Percentiles rank a stretch among this genome's conserved stretches.
These are phyloP conservation scores for Phaeosphaeriaceae sp. DNA, from an alignment of 2,329 filamentous ascomycete species.

Conservation along the genomic window DNA sequence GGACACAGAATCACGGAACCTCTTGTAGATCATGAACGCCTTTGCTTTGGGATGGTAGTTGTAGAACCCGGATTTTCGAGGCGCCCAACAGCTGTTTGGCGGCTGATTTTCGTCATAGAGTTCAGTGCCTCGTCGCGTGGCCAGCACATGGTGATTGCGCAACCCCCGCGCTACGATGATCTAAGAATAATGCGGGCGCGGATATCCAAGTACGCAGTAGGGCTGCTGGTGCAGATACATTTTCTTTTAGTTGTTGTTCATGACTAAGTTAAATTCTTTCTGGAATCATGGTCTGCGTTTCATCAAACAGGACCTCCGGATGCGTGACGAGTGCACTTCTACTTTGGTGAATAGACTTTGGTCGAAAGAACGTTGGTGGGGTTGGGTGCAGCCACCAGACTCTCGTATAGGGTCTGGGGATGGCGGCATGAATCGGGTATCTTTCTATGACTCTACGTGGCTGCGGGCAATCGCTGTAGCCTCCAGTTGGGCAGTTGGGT, in stretches of 20 bases:
- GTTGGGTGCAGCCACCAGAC: not conserved
- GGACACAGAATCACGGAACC: too few relatives aligned
- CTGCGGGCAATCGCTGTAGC: not conserved
- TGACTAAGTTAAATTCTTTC: not conserved
- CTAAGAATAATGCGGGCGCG: not conserved
- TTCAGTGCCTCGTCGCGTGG: not conserved
- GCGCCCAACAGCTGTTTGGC: not conserved
- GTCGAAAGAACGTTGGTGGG: not conserved
- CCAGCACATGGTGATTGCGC: constrained; percentile 7
- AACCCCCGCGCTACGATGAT: constrained; percentile 5
- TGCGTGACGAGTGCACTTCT: not conserved
- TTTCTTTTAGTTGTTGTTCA: not conserved
- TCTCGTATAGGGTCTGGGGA: not conserved
- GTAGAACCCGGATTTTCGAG: not conserved
- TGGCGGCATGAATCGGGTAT: not conserved
- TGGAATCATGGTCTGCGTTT: not conserved
- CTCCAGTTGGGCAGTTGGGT: not conserved
- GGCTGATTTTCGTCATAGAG: not conserved
- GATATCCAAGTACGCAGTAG: not conserved
- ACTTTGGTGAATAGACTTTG: constrained; percentile 1
- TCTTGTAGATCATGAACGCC: not conserved
- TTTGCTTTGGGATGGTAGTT: not conserved
- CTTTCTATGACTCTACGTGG: not conserved
- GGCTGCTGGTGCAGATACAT: not conserved
- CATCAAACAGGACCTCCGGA: not conserved